Evolutionary conservation across 768 basidiomycete species (phyloP).

Genomic region (Mycena latifolia): DNA sequence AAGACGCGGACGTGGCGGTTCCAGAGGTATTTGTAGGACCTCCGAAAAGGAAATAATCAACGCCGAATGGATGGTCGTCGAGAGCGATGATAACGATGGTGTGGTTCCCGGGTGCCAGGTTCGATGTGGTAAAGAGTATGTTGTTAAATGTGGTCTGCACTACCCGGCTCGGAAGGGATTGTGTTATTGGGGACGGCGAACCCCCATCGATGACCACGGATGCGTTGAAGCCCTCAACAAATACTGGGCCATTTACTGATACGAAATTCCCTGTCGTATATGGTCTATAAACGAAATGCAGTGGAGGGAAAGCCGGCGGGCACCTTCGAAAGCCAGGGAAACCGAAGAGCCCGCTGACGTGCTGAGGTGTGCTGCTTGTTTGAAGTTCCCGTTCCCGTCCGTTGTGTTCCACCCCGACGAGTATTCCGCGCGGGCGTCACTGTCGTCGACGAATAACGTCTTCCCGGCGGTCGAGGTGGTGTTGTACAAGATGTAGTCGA

Average conservation of each 20-base stretch:
- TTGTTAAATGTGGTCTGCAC: neutral
- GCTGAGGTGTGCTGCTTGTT: neutral
- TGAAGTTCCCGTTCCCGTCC: neutral
- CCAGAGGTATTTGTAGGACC: no score
- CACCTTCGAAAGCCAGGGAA: slow-evolving; percentile 8
- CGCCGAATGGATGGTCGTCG: neutral
- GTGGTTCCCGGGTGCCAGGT: neutral
- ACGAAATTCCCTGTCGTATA: neutral
- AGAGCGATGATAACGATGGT: neutral
- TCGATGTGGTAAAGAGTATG: neutral
- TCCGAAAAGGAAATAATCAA: slow-evolving; percentile 11
- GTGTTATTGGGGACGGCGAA: neutral
- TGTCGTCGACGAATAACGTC: slow-evolving; percentile 13
- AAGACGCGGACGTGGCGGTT: no score
- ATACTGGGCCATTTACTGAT: neutral
- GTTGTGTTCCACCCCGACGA: neutral
- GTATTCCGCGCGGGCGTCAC: neutral
- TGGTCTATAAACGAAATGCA: neutral
- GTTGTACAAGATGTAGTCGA: slow-evolving; percentile 17
- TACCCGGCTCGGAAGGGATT: no score
- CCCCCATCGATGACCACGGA: slow-evolving; percentile 6
- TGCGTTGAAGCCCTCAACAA: neutral
- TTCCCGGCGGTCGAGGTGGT: slow-evolving; percentile 4
- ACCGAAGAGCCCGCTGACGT: neutral
- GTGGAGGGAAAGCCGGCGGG: neutral